Evolutionary conservation across 2,329 filamentous ascomycete genomes (phyloP).

Genomic region (Neonectria sp.): DNA sequence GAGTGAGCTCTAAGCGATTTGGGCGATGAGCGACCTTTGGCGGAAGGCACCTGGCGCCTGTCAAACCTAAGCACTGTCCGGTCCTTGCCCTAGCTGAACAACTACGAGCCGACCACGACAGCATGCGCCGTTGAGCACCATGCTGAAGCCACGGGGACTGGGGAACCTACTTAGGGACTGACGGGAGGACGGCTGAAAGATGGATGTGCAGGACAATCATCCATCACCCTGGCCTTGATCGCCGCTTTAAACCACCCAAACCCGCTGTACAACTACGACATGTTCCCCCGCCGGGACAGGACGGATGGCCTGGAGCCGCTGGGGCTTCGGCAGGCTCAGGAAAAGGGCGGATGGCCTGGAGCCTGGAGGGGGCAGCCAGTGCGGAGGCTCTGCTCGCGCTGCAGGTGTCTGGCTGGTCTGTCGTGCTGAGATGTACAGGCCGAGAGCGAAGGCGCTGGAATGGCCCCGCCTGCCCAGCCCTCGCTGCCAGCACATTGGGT

Average conservation of each 20-base stretch:
- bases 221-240: neutral
- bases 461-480: slow-evolving; percentile 45
- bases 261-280: neutral
- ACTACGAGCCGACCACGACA: neutral
- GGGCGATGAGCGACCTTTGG: neutral
- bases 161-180: neutral
- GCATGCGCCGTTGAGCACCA: neutral
- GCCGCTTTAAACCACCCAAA: slow-evolving; percentile 11
- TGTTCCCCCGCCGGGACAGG: neutral
- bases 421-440: slow-evolving; percentile 49
- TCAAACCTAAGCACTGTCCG: neutral
- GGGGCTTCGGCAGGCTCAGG: neutral
- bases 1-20: neutral
- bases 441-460: slow-evolving; percentile 49
- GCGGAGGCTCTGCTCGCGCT: neutral
- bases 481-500: slow-evolving; percentile 43
- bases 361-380: slow-evolving; percentile 2
- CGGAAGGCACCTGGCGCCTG: neutral
- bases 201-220: neutral
- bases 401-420: slow-evolving; percentile 11
- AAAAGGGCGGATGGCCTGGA: neutral
- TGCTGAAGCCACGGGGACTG: neutral
- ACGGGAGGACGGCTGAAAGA: neutral
- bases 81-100: neutral
- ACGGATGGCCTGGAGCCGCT: slow-evolving; percentile 1